These are phyloP conservation scores for Verticillium tricorpus DNA, from an alignment of 2,329 filamentous ascomycete species.

Conservation along the genomic window DNA sequence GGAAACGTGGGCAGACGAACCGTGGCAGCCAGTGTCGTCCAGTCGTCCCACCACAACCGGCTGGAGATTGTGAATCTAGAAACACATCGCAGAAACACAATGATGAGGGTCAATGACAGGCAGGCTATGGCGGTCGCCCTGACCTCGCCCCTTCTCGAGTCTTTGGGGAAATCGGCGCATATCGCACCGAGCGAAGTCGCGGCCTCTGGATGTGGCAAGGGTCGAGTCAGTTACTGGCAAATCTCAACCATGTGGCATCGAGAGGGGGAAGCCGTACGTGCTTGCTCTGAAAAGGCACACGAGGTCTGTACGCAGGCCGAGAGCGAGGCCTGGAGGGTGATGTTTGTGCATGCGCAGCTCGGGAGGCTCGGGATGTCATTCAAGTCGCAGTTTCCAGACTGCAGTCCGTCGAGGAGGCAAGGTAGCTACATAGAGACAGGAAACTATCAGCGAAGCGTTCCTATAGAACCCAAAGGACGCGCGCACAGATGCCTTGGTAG, in stretches of 20 bases:
- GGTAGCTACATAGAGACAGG: not conserved
- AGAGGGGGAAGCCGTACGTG: constrained; percentile 1
- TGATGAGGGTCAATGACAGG: not conserved
- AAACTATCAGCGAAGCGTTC: not conserved
- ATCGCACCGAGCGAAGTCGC: constrained; percentile 1
- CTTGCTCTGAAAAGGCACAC: constrained; percentile 6
- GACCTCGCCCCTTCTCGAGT: not conserved
- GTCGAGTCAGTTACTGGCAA: accelerated
- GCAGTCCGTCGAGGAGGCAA: constrained; percentile 6
- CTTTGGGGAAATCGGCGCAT: constrained; percentile 4
- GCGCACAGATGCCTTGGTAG: not conserved
- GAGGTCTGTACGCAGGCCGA: constrained; percentile 9
- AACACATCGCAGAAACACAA: constrained; percentile 5
- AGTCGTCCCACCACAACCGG: constrained; percentile 11
- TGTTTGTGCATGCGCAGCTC: constrained; percentile 8
- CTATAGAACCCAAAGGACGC: not conserved
- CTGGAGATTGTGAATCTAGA: constrained; percentile 3
- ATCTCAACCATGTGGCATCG: not conserved
- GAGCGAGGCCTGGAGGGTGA: constrained; percentile 4
- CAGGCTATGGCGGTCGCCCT: constrained; percentile 4
- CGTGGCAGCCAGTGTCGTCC: constrained; percentile 5
- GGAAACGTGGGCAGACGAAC: not conserved
- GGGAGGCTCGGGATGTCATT: constrained; percentile 1
- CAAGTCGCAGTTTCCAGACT: constrained; percentile 4
- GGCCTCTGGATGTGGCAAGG: not conserved